These are phyloP conservation scores for Anaeromyces robustus DNA, from an alignment of 192 early-diverging fungal species.

Conservation along the genomic window DNA sequence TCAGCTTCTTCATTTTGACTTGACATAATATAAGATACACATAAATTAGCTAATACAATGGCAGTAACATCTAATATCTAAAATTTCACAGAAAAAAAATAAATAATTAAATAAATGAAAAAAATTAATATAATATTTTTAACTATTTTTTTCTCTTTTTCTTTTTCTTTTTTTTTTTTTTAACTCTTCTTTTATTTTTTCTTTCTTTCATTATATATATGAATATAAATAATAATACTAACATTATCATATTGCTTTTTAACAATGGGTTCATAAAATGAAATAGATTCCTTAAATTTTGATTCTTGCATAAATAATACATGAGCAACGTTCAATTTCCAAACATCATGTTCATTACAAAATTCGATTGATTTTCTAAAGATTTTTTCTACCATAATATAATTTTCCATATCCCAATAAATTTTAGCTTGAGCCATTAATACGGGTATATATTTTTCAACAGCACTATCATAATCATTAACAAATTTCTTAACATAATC, in stretches of 20 bases:
- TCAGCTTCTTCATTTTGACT: slow-evolving; percentile 52
- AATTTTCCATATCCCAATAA: slow-evolving; percentile 51
- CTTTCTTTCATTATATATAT: too few species aligned
- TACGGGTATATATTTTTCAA: slow-evolving; percentile 41
- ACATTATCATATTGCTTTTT: slow-evolving; percentile 46
- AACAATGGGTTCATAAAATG: slow-evolving; percentile 49
- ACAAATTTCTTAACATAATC: slow-evolving; percentile 35
- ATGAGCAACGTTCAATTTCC: slow-evolving; percentile 52
- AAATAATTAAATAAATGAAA: background rate
- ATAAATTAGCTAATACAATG: slow-evolving; percentile 46
- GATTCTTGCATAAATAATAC: slow-evolving; percentile 51
- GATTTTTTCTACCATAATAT: slow-evolving; percentile 42
- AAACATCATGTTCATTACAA: slow-evolving; percentile 48
- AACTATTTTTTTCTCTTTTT: too few species aligned
- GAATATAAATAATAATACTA: background rate
- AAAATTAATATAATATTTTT: background rate
- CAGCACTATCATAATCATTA: slow-evolving; percentile 39
- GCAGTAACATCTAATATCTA: slow-evolving; percentile 42
- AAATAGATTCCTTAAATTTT: slow-evolving; percentile 52
- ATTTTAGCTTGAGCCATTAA: slow-evolving; percentile 50
- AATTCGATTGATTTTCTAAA: slow-evolving; percentile 48
- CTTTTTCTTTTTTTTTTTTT: too few species aligned
- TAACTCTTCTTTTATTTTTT: too few species aligned
- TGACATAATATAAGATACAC: slow-evolving; percentile 50
- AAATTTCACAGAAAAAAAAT: background rate